phyloP scores from a whole-genome alignment of 805 yeast genomes.

The Candida silvatica region DNA sequence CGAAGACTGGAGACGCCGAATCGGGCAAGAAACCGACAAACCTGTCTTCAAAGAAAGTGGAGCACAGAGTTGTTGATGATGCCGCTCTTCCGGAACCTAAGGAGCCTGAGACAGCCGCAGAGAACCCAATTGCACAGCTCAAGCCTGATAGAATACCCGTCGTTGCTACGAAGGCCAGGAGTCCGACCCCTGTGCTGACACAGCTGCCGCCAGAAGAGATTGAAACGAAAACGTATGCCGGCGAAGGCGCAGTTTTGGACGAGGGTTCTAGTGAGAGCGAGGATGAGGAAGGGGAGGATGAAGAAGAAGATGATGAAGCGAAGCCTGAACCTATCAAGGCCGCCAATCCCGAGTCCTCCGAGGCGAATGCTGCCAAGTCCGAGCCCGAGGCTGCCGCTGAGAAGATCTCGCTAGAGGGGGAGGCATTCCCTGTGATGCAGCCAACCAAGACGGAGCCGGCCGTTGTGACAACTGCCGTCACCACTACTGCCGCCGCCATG shows the following conservation, averaged over 20 bases:
- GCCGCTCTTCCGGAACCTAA: too few relatives aligned
- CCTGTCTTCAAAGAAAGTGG: too few relatives aligned
- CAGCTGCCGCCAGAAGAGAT: neutral
- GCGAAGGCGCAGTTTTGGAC: conserved; percentile 3
- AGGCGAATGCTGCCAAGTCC: neutral
- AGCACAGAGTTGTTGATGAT: too few relatives aligned
- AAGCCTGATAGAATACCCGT: too few relatives aligned
- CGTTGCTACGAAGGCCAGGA: too few relatives aligned
- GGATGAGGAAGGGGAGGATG: neutral
- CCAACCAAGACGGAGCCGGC: neutral
- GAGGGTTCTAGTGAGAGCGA: neutral
- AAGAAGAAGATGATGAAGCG: neutral
- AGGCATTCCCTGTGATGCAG: neutral
- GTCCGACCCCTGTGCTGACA: too few relatives aligned
- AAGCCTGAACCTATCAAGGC: neutral
- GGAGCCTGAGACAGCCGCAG: too few relatives aligned
- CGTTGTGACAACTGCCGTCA: neutral
- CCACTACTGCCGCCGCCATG: neutral
- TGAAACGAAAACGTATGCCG: conserved; percentile 1
- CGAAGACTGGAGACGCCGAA: too few relatives aligned
- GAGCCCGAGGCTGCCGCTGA: neutral
- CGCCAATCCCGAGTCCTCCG: too few relatives aligned
- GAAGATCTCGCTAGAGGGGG: neutral
- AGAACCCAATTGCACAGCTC: too few relatives aligned
- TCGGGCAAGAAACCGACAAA: too few relatives aligned